Evolutionary conservation across 192 early-diverging fungal genomes (phyloP).

Genomic region (Entrophospora sp.): DNA sequence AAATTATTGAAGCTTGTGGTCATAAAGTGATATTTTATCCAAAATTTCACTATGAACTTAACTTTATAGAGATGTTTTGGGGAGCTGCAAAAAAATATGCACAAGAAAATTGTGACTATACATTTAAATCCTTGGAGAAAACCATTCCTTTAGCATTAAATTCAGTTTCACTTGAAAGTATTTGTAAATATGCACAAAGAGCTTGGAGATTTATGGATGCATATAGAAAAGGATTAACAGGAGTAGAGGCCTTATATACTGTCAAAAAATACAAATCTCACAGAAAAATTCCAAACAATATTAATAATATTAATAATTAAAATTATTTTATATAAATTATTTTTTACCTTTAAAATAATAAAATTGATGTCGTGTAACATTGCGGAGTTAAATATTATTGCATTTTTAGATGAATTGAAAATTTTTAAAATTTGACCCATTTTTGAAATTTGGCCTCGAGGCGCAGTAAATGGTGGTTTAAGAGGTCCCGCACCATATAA

Average conservation of each 20-base stretch:
- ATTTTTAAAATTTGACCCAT: too few species aligned
- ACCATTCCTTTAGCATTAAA: background rate
- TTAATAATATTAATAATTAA: too few species aligned
- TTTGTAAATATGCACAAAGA: background rate
- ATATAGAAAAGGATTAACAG: background rate
- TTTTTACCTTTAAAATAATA: too few species aligned
- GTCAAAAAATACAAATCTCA: constrained; percentile 2
- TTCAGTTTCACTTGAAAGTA: background rate
- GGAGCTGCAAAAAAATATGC: constrained; percentile 8
- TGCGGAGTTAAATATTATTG: too few species aligned
- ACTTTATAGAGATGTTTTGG: constrained; percentile 16
- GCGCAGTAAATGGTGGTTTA: too few species aligned
- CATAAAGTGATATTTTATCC: constrained; percentile 11
- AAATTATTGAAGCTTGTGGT: constrained; percentile 1
- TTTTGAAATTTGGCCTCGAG: too few species aligned
- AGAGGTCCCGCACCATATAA: too few species aligned
- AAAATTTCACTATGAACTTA: constrained; percentile 15
- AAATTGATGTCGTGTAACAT: too few species aligned
- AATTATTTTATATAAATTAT: too few species aligned
- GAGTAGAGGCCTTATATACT: background rate
- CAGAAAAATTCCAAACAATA: background rate
- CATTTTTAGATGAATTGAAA: too few species aligned
- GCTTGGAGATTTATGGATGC: background rate
- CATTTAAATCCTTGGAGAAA: background rate
- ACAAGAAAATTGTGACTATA: constrained; percentile 8